These are phyloP conservation scores for Cydonia oblonga DNA, from an alignment of 331 rosid genomes.

Conservation along the genomic window DNA sequence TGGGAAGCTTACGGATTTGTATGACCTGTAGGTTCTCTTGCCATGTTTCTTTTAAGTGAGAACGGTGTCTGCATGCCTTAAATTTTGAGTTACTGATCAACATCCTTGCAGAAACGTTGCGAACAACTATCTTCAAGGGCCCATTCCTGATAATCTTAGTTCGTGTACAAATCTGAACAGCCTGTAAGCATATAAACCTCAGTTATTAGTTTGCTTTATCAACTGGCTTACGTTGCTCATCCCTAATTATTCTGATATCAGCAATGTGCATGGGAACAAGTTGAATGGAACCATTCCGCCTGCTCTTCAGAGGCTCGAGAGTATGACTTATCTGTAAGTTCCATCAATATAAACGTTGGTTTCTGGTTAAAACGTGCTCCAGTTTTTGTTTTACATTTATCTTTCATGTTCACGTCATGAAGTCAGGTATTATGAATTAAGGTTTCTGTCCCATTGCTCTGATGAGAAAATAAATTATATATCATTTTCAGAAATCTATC, in stretches of 20 bases:
- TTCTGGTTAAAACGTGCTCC: background rate
- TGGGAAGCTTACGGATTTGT: conserved; percentile 83
- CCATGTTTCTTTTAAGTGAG: background rate
- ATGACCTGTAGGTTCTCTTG: conserved; percentile 61
- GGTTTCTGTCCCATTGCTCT: background rate
- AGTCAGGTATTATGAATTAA: background rate
- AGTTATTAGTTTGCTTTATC: background rate
- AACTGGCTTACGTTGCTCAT: conserved; percentile 1
- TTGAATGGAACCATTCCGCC: conserved; percentile 77
- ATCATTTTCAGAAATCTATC: conserved; percentile 61
- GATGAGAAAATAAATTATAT: background rate
- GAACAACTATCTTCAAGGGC: conserved; percentile 76
- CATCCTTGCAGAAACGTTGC: conserved; percentile 61
- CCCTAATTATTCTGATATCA: conserved; percentile 15
- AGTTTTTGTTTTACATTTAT: background rate
- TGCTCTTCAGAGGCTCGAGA: conserved; percentile 76
- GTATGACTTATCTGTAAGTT: conserved; percentile 97
- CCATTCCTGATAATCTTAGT: conserved; percentile 68
- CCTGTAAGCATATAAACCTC: conserved; percentile 52
- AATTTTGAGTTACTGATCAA: background rate
- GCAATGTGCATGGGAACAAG: conserved; percentile 89
- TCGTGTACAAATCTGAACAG: conserved; percentile 88
- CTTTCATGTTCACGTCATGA: background rate
- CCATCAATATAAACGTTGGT: background rate
- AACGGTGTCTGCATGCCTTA: background rate